phyloP scores from a whole-genome alignment of 345 rosid genomes.

The Boechera retrofracta region DNA sequence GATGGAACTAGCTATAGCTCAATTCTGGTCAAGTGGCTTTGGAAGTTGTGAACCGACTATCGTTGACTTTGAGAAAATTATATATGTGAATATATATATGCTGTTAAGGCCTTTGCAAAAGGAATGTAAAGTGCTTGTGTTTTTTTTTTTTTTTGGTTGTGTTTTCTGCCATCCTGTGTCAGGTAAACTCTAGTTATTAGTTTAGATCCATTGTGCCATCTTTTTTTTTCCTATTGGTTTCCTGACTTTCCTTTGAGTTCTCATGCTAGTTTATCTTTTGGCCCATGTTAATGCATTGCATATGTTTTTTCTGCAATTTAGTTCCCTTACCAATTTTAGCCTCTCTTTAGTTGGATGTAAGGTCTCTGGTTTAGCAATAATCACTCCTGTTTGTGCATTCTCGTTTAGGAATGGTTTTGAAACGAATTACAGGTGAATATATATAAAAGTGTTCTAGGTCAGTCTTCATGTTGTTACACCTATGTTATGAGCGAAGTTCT shows the following conservation, averaged over 20 bases:
- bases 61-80: conserved; percentile 77
- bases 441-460: background rate
- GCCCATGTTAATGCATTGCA: conserved; percentile 13
- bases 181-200: conserved; percentile 14
- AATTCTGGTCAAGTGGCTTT: conserved; percentile 97
- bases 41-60: conserved; percentile 83
- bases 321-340: conserved; percentile 18
- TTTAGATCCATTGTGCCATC: conserved; percentile 18
- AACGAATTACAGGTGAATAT: background rate
- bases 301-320: conserved; percentile 5
- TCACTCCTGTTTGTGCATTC: conserved; percentile 1
- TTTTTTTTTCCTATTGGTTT: conserved; percentile 18
- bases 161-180: conserved; percentile 6
- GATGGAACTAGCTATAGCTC: conserved; percentile 93
- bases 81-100: background rate
- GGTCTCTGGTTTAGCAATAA: conserved; percentile 16
- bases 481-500: conserved; percentile 25
- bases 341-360: conserved; percentile 25
- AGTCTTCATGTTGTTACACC: conserved; percentile 10
- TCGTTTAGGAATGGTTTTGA: conserved; percentile 21
- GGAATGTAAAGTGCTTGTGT: conserved; percentile 11
- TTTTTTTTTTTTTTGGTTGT: background rate
- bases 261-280: conserved; percentile 3
- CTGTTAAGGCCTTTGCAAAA: conserved; percentile 11
- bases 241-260: conserved; percentile 6